Percentiles rank a stretch among this genome's conserved stretches.
Conservation (phyloP, 371 early-diverging fungal genomes). For the Lichtheimia corymbifera region DNA sequence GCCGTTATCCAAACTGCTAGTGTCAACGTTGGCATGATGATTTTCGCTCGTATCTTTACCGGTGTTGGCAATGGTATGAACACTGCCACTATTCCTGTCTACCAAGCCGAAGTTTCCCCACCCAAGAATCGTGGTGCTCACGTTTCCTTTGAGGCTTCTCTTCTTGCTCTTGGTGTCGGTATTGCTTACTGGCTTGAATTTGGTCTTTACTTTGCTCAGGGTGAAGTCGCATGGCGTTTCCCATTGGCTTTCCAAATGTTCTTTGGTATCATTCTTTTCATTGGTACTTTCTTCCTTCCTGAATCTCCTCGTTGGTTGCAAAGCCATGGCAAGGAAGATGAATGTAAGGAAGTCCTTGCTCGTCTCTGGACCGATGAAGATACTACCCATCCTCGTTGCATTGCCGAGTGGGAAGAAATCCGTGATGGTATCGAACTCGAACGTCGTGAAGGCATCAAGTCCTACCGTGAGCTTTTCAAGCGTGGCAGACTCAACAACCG, state of each 20-base stretch:
- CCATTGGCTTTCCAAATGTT: constrained; percentile 48
- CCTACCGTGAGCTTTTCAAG: constrained; percentile 46
- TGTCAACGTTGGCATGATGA: constrained; percentile 35
- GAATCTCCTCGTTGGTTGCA: constrained; percentile 64
- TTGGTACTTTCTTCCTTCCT: constrained; percentile 50
- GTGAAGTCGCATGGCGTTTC: constrained; percentile 47
- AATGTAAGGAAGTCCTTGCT: constrained; percentile 39
- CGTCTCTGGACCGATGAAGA: constrained; percentile 50
- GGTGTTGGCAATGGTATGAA: constrained; percentile 54
- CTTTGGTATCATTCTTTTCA: constrained; percentile 42
- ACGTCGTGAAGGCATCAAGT: constrained; percentile 42
- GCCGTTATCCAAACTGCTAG: constrained; percentile 37
- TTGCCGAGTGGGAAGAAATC: constrained; percentile 50
- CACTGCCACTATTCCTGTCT: constrained; percentile 51
- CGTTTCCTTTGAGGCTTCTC: constrained; percentile 39
- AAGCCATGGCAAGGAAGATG: constrained; percentile 43
- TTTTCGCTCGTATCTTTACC: constrained; percentile 47
- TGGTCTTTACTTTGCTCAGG: constrained; percentile 34
- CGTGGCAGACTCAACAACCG: constrained; percentile 53
- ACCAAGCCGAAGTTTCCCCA: constrained; percentile 51
- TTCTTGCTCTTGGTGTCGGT: constrained; percentile 36
- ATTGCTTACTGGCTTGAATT: constrained; percentile 47
- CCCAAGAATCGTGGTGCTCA: constrained; percentile 45
- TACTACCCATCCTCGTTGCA: constrained; percentile 42
- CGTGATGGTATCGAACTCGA: constrained; percentile 50